Conservation (phyloP, 768 basidiomycete genomes). For the Tephrocybe rancida region DNA sequence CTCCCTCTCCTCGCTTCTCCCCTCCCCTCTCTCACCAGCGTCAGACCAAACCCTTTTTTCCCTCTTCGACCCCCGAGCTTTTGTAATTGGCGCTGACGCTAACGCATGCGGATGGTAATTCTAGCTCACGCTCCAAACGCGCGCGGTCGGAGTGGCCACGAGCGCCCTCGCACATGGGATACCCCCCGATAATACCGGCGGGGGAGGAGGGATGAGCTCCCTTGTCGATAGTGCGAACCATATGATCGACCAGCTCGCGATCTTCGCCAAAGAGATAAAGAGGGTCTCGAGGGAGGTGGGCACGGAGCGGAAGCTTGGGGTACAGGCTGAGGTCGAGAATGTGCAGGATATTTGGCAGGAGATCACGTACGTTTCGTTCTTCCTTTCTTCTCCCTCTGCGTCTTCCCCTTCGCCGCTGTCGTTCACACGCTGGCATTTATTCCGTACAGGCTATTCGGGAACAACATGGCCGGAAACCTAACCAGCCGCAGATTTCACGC, state of each 20-base stretch:
- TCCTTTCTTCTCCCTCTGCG: too few relatives aligned
- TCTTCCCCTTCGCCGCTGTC: not conserved
- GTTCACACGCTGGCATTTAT: not conserved
- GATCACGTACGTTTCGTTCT: constrained; percentile 93
- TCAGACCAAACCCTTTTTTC: constrained; percentile 89
- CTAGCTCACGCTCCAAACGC: constrained; percentile 89
- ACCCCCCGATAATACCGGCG: constrained; percentile 87
- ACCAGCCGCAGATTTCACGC: constrained; percentile 99
- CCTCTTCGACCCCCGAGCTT: constrained; percentile 18
- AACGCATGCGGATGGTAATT: not conserved
- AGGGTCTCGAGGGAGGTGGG: constrained; percentile 98
- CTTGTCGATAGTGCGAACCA: constrained; percentile 97
- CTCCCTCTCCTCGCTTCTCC: too few relatives aligned
- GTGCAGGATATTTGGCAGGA: constrained; percentile 99
- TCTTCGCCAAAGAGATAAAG: constrained; percentile 71
- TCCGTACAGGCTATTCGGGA: constrained; percentile 78
- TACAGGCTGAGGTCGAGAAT: constrained; percentile 95
- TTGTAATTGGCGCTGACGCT: not conserved
- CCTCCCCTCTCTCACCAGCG: constrained; percentile 49
- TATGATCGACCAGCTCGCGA: constrained; percentile 63
- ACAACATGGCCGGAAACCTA: constrained; percentile 95
- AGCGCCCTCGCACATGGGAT: constrained; percentile 96
- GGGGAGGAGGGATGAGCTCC: constrained; percentile 91
- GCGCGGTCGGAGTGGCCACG: constrained; percentile 91
- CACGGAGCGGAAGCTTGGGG: constrained; percentile 97